Evolutionary conservation across 2,329 filamentous ascomycete genomes (phyloP).

Genomic region (Fusarium compactum): DNA sequence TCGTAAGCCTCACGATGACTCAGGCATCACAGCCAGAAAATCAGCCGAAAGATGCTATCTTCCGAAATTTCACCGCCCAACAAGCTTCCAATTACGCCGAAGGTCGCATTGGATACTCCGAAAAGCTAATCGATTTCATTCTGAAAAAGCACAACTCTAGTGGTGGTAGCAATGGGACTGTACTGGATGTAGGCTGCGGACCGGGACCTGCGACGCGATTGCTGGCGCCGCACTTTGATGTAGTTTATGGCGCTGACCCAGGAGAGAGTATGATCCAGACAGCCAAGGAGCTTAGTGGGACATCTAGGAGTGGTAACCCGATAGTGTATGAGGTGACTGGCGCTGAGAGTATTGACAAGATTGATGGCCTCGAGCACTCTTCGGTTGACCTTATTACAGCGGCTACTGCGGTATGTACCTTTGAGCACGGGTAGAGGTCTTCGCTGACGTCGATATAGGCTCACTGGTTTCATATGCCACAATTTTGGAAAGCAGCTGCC

Average conservation of each 20-base stretch:
- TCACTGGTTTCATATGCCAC: constrained; percentile 25
- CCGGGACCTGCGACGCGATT: constrained; percentile 3
- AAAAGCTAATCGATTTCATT: neutral
- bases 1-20: neutral
- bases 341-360: constrained; percentile 5
- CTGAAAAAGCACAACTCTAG: neutral
- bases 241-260: constrained; percentile 4
- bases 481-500: constrained; percentile 13
- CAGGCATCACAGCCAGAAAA: neutral
- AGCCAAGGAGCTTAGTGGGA: neutral
- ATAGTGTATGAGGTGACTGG: neutral
- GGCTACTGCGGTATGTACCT: neutral
- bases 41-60: neutral
- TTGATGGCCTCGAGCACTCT: neutral
- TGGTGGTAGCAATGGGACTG: neutral
- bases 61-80: constrained; percentile 9
- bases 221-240: constrained; percentile 3
- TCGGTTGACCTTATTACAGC: constrained; percentile 19
- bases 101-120: neutral
- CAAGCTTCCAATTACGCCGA: constrained; percentile 11
- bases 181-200: constrained; percentile 14
- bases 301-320: accelerated
- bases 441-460: accelerated
- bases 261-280: constrained; percentile 1
- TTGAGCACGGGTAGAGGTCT: accelerated